These are phyloP conservation scores for Ceratocystis harringtonii DNA, from an alignment of 2,329 filamentous ascomycete species.

Conservation along the genomic window DNA sequence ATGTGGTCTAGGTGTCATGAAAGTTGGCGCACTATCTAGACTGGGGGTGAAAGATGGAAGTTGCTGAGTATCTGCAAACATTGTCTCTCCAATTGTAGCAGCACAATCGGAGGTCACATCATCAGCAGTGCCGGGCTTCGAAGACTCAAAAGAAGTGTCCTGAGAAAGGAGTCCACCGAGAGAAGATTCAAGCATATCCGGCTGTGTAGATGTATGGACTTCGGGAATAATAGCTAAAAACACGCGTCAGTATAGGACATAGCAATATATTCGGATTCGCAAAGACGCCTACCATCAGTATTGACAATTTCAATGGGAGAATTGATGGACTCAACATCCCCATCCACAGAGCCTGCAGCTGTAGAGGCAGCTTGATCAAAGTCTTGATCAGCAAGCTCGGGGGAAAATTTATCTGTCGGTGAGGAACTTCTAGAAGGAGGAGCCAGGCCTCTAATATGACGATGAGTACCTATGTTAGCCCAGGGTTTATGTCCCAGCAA, in stretches of 20 bases:
- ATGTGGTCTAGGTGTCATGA: neutral
- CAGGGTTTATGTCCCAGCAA: constrained; percentile 2
- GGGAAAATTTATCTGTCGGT: neutral
- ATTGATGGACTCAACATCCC: neutral
- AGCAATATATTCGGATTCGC: too few relatives aligned
- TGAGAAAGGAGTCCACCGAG: neutral
- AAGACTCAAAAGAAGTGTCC: neutral
- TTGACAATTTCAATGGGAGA: neutral
- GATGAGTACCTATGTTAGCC: neutral
- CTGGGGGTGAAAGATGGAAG: neutral
- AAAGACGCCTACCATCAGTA: neutral
- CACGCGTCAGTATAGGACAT: neutral
- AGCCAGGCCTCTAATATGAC: constrained; percentile 1
- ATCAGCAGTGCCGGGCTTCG: neutral
- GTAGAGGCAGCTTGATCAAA: neutral
- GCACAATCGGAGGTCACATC: neutral
- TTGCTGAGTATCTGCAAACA: neutral
- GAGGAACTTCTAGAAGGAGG: neutral
- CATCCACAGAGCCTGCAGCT: neutral
- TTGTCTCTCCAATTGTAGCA: neutral
- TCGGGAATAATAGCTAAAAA: neutral
- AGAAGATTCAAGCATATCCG: neutral
- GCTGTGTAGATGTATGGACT: neutral
- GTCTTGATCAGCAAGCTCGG: neutral
- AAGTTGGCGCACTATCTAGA: neutral